phyloP scores from a whole-genome alignment of 768 basidiomycete genomes.

The Thelephora ganbajun region DNA sequence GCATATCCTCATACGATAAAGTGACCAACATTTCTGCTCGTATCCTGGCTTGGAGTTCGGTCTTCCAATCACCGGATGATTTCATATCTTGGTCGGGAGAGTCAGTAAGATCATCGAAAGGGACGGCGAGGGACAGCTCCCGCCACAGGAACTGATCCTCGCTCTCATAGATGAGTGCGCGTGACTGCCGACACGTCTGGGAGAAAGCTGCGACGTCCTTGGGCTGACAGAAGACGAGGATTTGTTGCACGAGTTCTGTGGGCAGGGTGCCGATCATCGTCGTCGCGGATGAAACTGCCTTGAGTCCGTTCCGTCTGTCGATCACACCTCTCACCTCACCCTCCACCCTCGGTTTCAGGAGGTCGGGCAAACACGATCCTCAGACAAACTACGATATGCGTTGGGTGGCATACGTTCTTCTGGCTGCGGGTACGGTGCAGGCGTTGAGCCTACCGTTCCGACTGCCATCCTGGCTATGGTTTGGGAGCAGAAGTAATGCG shows the following conservation, averaged over 20 bases:
- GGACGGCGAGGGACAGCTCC: constrained; percentile 37
- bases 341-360: too few relatives aligned
- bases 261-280: constrained; percentile 23
- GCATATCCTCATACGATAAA: constrained; percentile 7
- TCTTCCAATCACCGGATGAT: constrained; percentile 18
- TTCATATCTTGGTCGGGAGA: constrained; percentile 9
- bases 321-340: too few relatives aligned
- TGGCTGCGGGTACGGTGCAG: background rate
- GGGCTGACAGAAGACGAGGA: constrained; percentile 39
- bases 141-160: constrained; percentile 57
- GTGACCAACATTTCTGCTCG: constrained; percentile 21
- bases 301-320: constrained; percentile 3
- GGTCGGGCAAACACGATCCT: too few relatives aligned
- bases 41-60: constrained; percentile 26
- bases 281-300: background rate
- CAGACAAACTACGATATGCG: background rate
- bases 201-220: constrained; percentile 47
- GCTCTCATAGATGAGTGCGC: constrained; percentile 32
- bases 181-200: constrained; percentile 35
- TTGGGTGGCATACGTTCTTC: background rate
- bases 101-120: constrained; percentile 54
- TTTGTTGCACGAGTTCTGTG: constrained; percentile 43
- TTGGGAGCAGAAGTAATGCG: too few relatives aligned
- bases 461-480: background rate
- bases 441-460: background rate